Base-by-base conservation (phyloP, 805 yeast genomes). In the Metschnikowia hibisci region DNA sequence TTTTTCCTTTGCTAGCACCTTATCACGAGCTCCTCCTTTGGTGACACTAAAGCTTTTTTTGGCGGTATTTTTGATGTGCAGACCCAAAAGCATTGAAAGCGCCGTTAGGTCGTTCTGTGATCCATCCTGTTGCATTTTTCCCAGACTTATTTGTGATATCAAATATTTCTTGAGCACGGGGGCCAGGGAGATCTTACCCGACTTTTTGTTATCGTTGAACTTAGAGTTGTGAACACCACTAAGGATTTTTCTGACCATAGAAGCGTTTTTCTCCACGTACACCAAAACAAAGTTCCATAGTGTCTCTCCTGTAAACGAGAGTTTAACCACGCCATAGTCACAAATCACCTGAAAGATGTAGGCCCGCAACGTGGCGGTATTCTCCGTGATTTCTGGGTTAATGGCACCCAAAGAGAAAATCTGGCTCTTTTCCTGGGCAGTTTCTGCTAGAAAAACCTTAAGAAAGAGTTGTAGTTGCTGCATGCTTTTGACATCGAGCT, bases 401-500 rank as follows among this genome's bases (percentile, higher is more conserved):
- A 81, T 79, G 23, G 83, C 77, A 1, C 95, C 95, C 32, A 85
- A 61, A 1, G 89, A 80, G 34, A 84, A 73, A 2, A 84, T 72
- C 57, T 75, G 77, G 6, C 77, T 72, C 23, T 77, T 63, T 49
- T 85, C 91, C 20, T 72, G 76, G 3, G 82, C 69, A 6, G 82
- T 77, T 56, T 85, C 93, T 38, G 60, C 64, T 3, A 85, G 60
- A 53, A 76, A 85, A 7, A 74, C 71, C 56, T 76, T 76, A 41
- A 84, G 59, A 53, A 84, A 83, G 2, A 66, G 48, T 34, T 75
- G 72, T 14, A 84, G 58, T 48, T 81, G 86, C 47, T 80, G 85
- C 44, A 73, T 73, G 1, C 84, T 76, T 42, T 76, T 72, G 7
- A 73, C 68, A n/a, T 74, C 66, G 8, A 84, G 60, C 33, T 64